Evolutionary conservation across 345 rosid species (phyloP), one percentile per base, ranked within the genome.

Genomic region (Brassica nigra): DNA sequence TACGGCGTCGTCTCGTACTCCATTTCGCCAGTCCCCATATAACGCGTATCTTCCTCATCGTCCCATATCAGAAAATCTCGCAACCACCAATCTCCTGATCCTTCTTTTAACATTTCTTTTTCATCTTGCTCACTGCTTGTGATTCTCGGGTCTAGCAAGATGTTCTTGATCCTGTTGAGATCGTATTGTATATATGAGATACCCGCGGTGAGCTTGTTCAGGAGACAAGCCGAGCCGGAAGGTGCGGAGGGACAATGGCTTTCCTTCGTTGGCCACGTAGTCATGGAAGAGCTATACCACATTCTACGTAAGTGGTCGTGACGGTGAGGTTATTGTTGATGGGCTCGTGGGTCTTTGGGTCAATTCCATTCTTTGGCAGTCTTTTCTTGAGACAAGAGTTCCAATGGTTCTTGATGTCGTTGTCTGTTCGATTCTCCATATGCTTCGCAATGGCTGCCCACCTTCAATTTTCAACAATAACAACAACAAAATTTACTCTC

Each of bases 121-220:
- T 70, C 66, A 6, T 37, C 59, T 70, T 71, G 71, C 11, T 64
- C 59, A 55, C 14, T 72, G 49, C 36, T 71, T 29, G 2, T 55
- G 61, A 18, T 39, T 0, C 4, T 66, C 23, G 54, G 70, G 29
- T 3, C 20, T 4, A 47, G 33, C 44, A 79, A 61, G 55, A 80
- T 63, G 71, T 18, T 36, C 72, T 75, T 80, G 39, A 76, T 80
- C 31, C 66, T 64, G 8, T 76, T 71, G 33, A 75, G 63, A 70
- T 6, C 9, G 8, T 70, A 73, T 58, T 76, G 76, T 75, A 73
- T 74, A 34, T 78, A 68, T 74, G 82, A 65, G 54, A 80, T 39
- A 55, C 73, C 33, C 0, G 68, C 4, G 28, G 83, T 80, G 5
- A 80, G 68, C 72, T 70, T 75, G 76, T 80, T 80, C 14, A 80